Conservation (phyloP, 306 rosid species). For the Cucurbita ficifolia region DNA sequence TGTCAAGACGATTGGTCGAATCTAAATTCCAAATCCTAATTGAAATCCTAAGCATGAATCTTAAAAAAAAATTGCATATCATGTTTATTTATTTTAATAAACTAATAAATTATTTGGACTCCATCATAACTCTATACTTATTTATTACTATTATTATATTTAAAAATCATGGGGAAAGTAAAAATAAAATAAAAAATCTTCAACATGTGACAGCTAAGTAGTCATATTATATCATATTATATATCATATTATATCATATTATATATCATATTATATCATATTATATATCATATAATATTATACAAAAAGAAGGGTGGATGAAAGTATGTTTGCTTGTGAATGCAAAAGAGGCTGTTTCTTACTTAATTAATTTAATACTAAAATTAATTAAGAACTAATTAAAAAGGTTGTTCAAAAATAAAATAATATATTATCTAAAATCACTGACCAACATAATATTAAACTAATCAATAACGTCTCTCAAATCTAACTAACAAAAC, state of each 20-base stretch:
- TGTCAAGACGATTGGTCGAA: too few species aligned
- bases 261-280: background rate
- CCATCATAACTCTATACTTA: background rate
- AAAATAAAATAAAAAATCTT: background rate
- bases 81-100: background rate
- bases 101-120: background rate
- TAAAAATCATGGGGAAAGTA: background rate
- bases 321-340: conserved; percentile 63
- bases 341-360: conserved; percentile 31
- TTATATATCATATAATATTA: background rate
- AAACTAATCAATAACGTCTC: background rate
- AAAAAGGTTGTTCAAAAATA: background rate
- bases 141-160: background rate
- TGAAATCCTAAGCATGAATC: too few species aligned
- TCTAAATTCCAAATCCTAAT: too few species aligned
- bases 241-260: background rate
- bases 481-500: background rate
- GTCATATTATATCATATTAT: background rate
- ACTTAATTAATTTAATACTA: background rate
- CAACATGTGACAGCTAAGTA: background rate
- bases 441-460: background rate
- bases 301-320: conserved; percentile 1
- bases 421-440: background rate
- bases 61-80: background rate
- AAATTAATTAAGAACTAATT: background rate